phyloP scores from a whole-genome alignment of 1,284 basidiomycete species.

The Mycena sp. region DNA sequence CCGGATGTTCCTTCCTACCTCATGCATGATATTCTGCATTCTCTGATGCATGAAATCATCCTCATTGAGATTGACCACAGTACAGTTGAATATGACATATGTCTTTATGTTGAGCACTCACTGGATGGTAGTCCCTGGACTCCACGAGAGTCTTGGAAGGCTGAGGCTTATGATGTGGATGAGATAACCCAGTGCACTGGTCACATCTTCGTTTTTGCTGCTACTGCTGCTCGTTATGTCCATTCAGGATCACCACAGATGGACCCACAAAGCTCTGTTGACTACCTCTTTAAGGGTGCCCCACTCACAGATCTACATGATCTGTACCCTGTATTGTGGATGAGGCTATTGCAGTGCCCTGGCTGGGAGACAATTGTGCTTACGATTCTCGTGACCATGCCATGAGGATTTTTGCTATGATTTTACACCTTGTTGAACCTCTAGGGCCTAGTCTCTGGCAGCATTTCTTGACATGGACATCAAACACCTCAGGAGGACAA shows the following conservation, averaged over 20 bases:
- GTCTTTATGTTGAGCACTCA: slow-evolving; percentile 36
- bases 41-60: slow-evolving; percentile 19
- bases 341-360: neutral
- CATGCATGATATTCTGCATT: neutral
- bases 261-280: neutral
- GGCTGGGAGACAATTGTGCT: neutral
- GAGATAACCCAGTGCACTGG: neutral
- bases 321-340: neutral
- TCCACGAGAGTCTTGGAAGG: neutral
- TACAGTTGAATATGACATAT: slow-evolving; percentile 41
- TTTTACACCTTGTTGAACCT: too few relatives aligned
- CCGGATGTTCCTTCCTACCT: slow-evolving; percentile 24
- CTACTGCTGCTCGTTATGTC: slow-evolving; percentile 15
- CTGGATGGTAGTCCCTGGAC: slow-evolving; percentile 1
- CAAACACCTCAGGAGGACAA: neutral
- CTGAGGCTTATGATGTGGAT: neutral
- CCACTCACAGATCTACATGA: neutral
- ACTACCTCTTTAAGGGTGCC: too few relatives aligned
- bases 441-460: neutral
- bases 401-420: neutral
- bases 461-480: neutral
- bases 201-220: neutral
- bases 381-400: neutral
- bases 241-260: neutral
- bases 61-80: slow-evolving; percentile 11